A percentile compares a stretch with the other conserved stretches of the same genome.
phyloP scores from a whole-genome alignment of 192 early-diverging fungal genomes.

The Mortierella claussenii region DNA sequence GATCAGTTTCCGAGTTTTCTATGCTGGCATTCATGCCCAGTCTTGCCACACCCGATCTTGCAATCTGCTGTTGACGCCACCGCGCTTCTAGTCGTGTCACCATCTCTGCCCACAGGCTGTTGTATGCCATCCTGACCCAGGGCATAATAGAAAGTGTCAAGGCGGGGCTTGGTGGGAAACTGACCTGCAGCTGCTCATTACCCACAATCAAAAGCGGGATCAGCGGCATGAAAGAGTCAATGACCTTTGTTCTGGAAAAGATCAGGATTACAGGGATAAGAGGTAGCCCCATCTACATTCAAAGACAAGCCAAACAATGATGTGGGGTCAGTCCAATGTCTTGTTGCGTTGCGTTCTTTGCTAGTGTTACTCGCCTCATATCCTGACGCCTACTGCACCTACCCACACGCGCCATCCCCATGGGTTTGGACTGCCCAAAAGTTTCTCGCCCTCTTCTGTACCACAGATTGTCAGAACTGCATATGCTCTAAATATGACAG shows the following conservation, averaged over 20 bases:
- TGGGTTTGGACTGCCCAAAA: slow-evolving; percentile 63
- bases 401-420: slow-evolving; percentile 76
- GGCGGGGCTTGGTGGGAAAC: slow-evolving; percentile 71
- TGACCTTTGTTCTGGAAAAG: slow-evolving; percentile 66
- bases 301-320: neutral
- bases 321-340: neutral
- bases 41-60: slow-evolving; percentile 36
- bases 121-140: slow-evolving; percentile 68
- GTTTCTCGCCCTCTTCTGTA: slow-evolving; percentile 64
- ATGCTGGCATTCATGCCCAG: slow-evolving; percentile 45
- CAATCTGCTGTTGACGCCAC: slow-evolving; percentile 63
- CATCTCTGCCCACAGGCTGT: slow-evolving; percentile 63
- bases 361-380: no score
- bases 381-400: slow-evolving; percentile 38
- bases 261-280: slow-evolving; percentile 72
- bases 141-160: slow-evolving; percentile 71
- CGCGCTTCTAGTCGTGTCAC: slow-evolving; percentile 64
- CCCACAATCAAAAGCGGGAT: slow-evolving; percentile 67
- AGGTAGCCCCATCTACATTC: slow-evolving; percentile 49
- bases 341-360: no score
- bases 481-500: slow-evolving; percentile 65
- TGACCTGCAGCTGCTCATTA: slow-evolving; percentile 63
- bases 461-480: slow-evolving; percentile 76
- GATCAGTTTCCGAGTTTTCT: slow-evolving; percentile 33
- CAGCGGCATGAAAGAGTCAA: slow-evolving; percentile 70